Evolutionary conservation across 371 early-diverging fungal species (phyloP).

Genomic region (Mucor indicus): DNA sequence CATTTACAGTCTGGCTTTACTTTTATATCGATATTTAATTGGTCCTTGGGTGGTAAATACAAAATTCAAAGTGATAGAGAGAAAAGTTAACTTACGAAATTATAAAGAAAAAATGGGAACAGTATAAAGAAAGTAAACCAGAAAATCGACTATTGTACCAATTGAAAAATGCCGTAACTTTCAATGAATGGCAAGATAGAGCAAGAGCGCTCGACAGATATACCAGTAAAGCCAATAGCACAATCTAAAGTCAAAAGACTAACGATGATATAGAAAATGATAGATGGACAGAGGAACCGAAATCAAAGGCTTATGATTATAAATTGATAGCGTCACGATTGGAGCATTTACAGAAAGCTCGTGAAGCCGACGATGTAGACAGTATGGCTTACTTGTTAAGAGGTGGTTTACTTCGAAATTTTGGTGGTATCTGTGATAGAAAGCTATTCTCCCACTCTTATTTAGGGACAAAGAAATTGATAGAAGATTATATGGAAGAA

Average conservation of each 20-base stretch:
- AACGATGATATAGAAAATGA: constrained; percentile 39
- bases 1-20: constrained; percentile 16
- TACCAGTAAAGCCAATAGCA: constrained; percentile 1
- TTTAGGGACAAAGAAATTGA: constrained; percentile 67
- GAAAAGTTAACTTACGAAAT: neutral
- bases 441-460: constrained; percentile 57
- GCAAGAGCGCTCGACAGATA: constrained; percentile 56
- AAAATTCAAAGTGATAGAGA: neutral
- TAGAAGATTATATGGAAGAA: constrained; percentile 70
- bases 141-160: constrained; percentile 38
- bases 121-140: constrained; percentile 26
- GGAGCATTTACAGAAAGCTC: constrained; percentile 49
- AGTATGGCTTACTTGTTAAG: constrained; percentile 63
- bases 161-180: constrained; percentile 46
- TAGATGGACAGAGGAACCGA: constrained; percentile 53
- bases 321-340: constrained; percentile 57
- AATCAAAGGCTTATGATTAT: constrained; percentile 65
- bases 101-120: constrained; percentile 25
- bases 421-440: constrained; percentile 71
- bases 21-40: constrained; percentile 21
- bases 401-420: constrained; percentile 63
- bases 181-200: constrained; percentile 56
- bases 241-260: neutral
- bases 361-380: constrained; percentile 50
- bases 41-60: constrained; percentile 25